These are phyloP conservation scores for Solanum neorickii DNA, from an alignment of 257 asterid species.

Conservation along the genomic window DNA sequence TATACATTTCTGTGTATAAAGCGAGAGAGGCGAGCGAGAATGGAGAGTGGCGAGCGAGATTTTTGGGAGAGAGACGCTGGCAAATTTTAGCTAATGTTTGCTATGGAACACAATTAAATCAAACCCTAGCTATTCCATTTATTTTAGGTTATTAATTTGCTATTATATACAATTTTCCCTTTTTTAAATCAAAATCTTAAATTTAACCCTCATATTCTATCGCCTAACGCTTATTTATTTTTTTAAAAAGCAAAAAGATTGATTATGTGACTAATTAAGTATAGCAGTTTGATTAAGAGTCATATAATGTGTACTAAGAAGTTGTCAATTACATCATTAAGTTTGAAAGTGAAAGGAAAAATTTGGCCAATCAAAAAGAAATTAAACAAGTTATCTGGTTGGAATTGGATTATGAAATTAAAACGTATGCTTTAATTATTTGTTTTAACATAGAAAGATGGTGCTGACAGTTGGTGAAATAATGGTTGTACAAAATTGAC, in stretches of 20 bases:
- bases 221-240: too few relatives aligned
- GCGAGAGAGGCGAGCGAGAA: too few relatives aligned
- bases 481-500: background rate
- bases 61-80: too few relatives aligned
- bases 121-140: too few relatives aligned
- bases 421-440: background rate
- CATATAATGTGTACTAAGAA: background rate
- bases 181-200: too few relatives aligned
- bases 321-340: background rate
- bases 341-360: background rate
- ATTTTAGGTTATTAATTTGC: too few relatives aligned
- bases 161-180: too few relatives aligned
- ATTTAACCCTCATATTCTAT: background rate
- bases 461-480: background rate
- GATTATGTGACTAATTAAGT: background rate
- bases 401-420: background rate
- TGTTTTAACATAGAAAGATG: background rate
- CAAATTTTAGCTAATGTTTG: too few relatives aligned
- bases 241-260: background rate
- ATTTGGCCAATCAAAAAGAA: background rate
- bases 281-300: background rate
- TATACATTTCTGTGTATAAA: too few relatives aligned
- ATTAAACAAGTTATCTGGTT: constrained; percentile 8
- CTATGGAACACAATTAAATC: too few relatives aligned
- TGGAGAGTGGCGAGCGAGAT: too few relatives aligned